Conservation (phyloP, 306 rosid species). For the Neltuma alba region DNA sequence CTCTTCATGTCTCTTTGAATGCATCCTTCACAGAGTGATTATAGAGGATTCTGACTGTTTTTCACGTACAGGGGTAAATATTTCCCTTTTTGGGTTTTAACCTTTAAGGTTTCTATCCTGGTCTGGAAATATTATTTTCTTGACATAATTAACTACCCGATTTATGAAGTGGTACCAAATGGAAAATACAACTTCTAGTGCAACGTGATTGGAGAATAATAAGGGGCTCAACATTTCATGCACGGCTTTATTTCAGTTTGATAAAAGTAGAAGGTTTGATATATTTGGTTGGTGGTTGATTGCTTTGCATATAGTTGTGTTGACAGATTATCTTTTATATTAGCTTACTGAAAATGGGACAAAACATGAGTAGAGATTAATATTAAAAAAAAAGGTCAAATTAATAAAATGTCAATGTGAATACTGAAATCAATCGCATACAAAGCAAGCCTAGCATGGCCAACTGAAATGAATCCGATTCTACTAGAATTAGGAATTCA, state of each 20-base stretch:
- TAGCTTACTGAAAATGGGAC: neutral
- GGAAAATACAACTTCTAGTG: neutral
- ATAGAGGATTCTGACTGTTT: neutral
- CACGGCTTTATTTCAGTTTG: neutral
- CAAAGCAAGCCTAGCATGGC: too few relatives aligned
- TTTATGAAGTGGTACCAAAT: neutral
- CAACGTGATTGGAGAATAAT: neutral
- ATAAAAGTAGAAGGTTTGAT: neutral
- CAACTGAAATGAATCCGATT: neutral
- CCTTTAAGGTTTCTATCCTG: neutral
- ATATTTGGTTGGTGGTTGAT: neutral
- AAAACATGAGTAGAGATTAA: neutral
- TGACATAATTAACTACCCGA: constrained; percentile 2
- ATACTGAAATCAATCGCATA: too few relatives aligned
- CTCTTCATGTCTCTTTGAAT: too few relatives aligned
- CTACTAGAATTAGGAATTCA: neutral
- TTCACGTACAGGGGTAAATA: neutral
- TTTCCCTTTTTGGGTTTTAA: constrained; percentile 10
- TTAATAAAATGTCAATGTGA: neutral
- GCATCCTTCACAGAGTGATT: too few relatives aligned
- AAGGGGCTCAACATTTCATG: neutral
- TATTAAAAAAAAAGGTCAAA: neutral
- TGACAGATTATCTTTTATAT: constrained; percentile 22
- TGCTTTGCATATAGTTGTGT: neutral
- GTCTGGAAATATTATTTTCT: constrained; percentile 7